A percentile compares a stretch with the other conserved stretches of the same genome.
Conservation (phyloP, 176 grass and related monocot genomes). For the Lolium perenne region DNA sequence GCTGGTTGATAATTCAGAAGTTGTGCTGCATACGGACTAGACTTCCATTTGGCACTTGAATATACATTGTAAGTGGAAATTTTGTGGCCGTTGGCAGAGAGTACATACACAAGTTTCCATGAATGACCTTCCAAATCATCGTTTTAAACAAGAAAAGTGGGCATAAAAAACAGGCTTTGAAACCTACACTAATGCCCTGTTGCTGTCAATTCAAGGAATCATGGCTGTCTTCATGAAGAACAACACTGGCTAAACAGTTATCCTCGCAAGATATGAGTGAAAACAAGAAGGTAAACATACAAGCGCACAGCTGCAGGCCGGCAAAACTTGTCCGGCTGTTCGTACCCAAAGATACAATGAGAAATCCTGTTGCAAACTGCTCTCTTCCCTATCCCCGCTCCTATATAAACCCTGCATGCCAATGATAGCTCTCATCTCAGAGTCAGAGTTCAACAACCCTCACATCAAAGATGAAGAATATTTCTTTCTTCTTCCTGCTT, state of each 20-base stretch:
- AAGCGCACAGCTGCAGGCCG: neutral
- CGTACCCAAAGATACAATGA: neutral
- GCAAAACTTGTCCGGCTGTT: neutral
- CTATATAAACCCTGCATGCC: constrained; percentile 28
- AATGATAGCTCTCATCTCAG: neutral
- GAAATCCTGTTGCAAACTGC: neutral
- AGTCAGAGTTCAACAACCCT: neutral
- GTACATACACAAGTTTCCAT: constrained; percentile 3
- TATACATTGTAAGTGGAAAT: neutral
- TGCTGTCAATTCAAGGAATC: neutral
- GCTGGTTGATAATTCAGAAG: no score
- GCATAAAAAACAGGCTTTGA: neutral
- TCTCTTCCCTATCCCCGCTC: neutral
- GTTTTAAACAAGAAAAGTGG: neutral
- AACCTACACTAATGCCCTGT: neutral
- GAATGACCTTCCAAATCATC: constrained; percentile 30
- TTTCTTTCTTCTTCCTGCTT: neutral
- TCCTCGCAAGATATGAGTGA: neutral
- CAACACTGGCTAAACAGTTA: neutral
- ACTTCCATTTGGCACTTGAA: neutral
- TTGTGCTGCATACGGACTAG: neutral
- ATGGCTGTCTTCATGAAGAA: neutral
- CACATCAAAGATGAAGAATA: neutral
- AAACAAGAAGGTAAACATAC: neutral
- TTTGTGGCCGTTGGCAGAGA: neutral